phyloP scores from a whole-genome alignment of 108 stramenopile genomes.

The Stephanodiscus triporus region DNA sequence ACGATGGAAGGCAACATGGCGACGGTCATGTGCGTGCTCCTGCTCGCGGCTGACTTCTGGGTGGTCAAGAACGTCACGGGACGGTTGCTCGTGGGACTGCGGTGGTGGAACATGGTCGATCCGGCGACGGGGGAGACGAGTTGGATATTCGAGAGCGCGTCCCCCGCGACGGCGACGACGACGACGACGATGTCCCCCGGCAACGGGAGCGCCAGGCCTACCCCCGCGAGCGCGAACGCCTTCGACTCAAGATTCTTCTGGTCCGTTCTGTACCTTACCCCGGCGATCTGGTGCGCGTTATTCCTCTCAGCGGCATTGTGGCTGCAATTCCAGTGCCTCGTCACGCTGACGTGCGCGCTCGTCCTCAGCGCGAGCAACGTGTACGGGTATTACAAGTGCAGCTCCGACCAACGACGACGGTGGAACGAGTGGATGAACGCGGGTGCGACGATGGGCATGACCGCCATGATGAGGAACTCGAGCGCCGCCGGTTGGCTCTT shows the following conservation, averaged over 20 bases:
- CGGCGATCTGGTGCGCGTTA: constrained; percentile 74
- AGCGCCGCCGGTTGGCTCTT: constrained; percentile 21
- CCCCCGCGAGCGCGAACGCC: constrained; percentile 43
- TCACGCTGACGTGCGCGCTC: constrained; percentile 84
- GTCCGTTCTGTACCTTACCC: constrained; percentile 89
- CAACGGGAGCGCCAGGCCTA: too few relatives aligned
- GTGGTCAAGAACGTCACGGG: constrained; percentile 93
- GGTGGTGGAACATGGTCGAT: constrained; percentile 98
- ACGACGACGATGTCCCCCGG: constrained; percentile 1
- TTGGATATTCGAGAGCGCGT: constrained; percentile 93
- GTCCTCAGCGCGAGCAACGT: constrained; percentile 87
- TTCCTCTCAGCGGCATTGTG: constrained; percentile 79
- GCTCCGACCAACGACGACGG: constrained; percentile 81
- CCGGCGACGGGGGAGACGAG: constrained; percentile 63
- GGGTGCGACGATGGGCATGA: constrained; percentile 71
- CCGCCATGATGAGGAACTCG: constrained; percentile 53
- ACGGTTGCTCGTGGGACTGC: constrained; percentile 88
- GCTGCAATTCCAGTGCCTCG: constrained; percentile 86
- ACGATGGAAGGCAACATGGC: constrained; percentile 88
- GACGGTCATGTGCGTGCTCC: constrained; percentile 90
- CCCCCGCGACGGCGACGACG: constrained; percentile 18
- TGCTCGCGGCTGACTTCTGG: constrained; percentile 97
- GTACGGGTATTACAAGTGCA: constrained; percentile 96
- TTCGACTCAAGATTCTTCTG: constrained; percentile 93
- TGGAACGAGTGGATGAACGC: constrained; percentile 72